Evolutionary conservation across 2,329 filamentous ascomycete genomes (phyloP), one percentile per base, ranked within the genome.

Genomic region (Colletotrichum somersetense): DNA sequence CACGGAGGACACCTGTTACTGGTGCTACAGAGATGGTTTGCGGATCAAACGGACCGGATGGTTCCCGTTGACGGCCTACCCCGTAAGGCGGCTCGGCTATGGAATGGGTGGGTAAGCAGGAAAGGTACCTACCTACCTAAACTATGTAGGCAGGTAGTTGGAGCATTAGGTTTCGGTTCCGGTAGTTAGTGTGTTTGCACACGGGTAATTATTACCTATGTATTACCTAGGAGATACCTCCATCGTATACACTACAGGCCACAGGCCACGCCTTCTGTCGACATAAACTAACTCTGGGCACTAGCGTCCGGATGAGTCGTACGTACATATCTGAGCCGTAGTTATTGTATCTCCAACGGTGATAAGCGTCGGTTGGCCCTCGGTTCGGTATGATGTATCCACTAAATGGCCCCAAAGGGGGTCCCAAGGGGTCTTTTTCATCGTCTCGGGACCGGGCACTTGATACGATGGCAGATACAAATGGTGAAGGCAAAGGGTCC

Each of bases 391-490:
- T 30, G n/a, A 38, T 23, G 46, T 56, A 62, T 67, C 64, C 64
- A 71, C 57, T 62, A 46, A 62, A 67, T 6, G 26, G 12, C 16
- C 26, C 64, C 56, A 66, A 38, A 46, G 44, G 53, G 53, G 62
- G 53, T 26, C 48, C 33, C 18, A 38, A 56, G 53, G 53, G 53
- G 53, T 23, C 2, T 56, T 57, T 57, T 40, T 38, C 44, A 52
- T 67, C 40, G 64, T 67, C 64, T 71, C 64, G 64, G 57, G 35
- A 71, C 64, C 57, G 68, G 57, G 64, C 46, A 58, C 23, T 57
- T 62, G 64, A 66, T 52, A 67, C 68, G 57, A 62, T 62, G 33
- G 53, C 61, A 71, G 65, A 67, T 57, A 71, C 63, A 67, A 56
- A 67, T 71, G 38, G 40, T 26, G 63, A 67, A 30, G 30, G 42